phyloP scores from a whole-genome alignment of 176 grass and related monocot species.

The Aegilops bicornis region DNA sequence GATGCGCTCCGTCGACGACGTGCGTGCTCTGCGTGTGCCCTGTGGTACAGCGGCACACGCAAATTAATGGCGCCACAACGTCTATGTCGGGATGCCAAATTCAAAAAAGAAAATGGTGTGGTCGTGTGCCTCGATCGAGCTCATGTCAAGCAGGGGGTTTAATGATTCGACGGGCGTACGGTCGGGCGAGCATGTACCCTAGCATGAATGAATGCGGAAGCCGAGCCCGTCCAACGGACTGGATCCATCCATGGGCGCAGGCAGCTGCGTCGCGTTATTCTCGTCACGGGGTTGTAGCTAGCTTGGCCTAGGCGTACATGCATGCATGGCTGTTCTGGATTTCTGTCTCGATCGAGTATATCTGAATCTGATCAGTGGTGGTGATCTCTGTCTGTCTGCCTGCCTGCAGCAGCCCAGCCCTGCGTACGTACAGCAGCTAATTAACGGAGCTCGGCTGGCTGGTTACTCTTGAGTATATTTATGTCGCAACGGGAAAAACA shows the following conservation, averaged over 20 bases:
- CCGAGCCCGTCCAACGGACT: neutral
- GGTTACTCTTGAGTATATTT: neutral
- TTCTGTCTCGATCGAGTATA: neutral
- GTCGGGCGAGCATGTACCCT: neutral
- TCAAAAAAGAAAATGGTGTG: neutral
- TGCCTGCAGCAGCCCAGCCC: neutral
- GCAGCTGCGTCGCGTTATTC: constrained; percentile 30
- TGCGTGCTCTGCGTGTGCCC: neutral
- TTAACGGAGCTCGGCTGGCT: neutral
- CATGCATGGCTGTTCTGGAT: neutral
- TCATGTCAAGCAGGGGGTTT: neutral
- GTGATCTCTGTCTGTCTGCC: neutral
- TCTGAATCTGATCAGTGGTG: neutral
- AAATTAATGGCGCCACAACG: neutral
- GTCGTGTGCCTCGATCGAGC: neutral
- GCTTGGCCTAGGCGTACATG: neutral
- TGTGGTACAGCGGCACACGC: neutral
- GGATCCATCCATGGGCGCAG: neutral
- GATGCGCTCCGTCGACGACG: neutral
- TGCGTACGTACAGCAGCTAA: neutral
- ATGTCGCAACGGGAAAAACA: neutral
- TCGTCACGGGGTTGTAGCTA: constrained; percentile 19
- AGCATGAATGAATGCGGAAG: constrained; percentile 2
- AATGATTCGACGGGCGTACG: neutral
- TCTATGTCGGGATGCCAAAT: neutral